These are phyloP conservation scores for Aspergillus thermomutatus DNA, from an alignment of 2,329 filamentous ascomycete genomes.

Conservation along the genomic window DNA sequence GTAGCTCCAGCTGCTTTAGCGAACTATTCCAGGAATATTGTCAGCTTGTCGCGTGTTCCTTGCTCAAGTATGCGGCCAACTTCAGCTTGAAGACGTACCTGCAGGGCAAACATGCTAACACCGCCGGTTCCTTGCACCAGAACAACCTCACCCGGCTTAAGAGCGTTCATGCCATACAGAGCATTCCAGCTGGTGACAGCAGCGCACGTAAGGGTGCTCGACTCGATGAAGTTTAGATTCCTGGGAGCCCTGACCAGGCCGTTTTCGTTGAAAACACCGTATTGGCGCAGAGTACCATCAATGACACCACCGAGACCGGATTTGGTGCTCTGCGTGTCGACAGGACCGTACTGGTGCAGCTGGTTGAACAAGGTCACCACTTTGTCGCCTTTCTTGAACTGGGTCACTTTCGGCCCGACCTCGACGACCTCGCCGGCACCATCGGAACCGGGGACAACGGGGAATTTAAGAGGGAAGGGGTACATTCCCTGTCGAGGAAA, in stretches of 20 bases:
- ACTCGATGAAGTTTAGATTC: slow-evolving; percentile 53
- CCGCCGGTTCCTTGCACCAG: slow-evolving; percentile 61
- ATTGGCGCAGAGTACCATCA: slow-evolving; percentile 66
- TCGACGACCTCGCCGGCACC: slow-evolving; percentile 47
- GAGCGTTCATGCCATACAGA: slow-evolving; percentile 54
- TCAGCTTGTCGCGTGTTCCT: background rate
- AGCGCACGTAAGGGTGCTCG: slow-evolving; percentile 58
- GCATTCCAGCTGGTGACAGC: slow-evolving; percentile 65
- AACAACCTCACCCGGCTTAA: slow-evolving; percentile 56
- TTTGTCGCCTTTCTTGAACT: slow-evolving; percentile 57
- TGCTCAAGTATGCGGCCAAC: background rate
- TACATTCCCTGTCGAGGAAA: slow-evolving; percentile 26
- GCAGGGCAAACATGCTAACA: slow-evolving; percentile 56
- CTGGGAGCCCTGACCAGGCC: slow-evolving; percentile 64
- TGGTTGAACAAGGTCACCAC: slow-evolving; percentile 60
- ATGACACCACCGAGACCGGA: slow-evolving; percentile 66
- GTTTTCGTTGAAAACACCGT: slow-evolving; percentile 64
- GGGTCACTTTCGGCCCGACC: slow-evolving; percentile 54
- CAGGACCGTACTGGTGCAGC: slow-evolving; percentile 50
- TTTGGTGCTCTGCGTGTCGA: slow-evolving; percentile 35
- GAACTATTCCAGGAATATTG: slow-evolving; percentile 30
- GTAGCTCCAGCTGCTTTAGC: slow-evolving; percentile 51
- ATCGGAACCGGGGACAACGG: slow-evolving; percentile 34
- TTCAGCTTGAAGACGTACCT: slow-evolving; percentile 28
- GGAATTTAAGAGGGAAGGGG: slow-evolving; percentile 30